Evolutionary conservation across 129 eudicot species (phyloP).

Genomic region (carrot (Daucus carota)): DNA sequence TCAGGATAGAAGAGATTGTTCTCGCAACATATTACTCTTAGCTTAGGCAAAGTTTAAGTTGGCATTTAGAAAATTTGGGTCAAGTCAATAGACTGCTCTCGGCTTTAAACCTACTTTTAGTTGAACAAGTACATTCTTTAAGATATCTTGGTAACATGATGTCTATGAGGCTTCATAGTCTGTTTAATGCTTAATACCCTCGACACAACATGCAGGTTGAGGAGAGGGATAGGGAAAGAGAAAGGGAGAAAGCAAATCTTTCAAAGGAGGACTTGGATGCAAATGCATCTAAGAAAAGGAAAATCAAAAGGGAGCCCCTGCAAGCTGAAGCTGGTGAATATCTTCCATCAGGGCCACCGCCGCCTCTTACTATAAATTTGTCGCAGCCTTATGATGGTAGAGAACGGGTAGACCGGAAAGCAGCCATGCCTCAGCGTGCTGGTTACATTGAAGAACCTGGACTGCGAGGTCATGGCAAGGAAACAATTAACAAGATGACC

Average conservation of each 20-base stretch:
- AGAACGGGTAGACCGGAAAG: constrained; percentile 75
- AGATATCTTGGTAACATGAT: neutral
- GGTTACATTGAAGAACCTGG: constrained; percentile 67
- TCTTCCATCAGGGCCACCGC: constrained; percentile 60
- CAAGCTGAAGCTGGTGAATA: constrained; percentile 76
- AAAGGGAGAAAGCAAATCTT: constrained; percentile 52
- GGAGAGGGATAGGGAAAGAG: constrained; percentile 78
- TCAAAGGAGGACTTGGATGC: constrained; percentile 72
- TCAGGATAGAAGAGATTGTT: neutral
- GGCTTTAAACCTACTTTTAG: neutral
- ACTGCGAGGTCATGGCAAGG: constrained; percentile 65
- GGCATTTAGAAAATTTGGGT: neutral
- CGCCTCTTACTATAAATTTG: constrained; percentile 45
- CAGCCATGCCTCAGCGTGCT: constrained; percentile 54
- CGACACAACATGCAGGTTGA: constrained; percentile 45
- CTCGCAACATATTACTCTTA: neutral
- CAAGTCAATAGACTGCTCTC: neutral
- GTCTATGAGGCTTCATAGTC: neutral
- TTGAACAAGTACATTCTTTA: neutral
- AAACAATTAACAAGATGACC: constrained; percentile 52
- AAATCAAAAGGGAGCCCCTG: constrained; percentile 80
- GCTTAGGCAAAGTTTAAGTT: neutral
- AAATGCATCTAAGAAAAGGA: constrained; percentile 71
- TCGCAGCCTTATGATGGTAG: constrained; percentile 66
- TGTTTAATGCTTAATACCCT: constrained; percentile 10